Percentiles rank a stretch among this genome's conserved stretches.
These are phyloP conservation scores for Fonsecaea pugnacius DNA, from an alignment of 2,329 filamentous ascomycete species.

Conservation along the genomic window DNA sequence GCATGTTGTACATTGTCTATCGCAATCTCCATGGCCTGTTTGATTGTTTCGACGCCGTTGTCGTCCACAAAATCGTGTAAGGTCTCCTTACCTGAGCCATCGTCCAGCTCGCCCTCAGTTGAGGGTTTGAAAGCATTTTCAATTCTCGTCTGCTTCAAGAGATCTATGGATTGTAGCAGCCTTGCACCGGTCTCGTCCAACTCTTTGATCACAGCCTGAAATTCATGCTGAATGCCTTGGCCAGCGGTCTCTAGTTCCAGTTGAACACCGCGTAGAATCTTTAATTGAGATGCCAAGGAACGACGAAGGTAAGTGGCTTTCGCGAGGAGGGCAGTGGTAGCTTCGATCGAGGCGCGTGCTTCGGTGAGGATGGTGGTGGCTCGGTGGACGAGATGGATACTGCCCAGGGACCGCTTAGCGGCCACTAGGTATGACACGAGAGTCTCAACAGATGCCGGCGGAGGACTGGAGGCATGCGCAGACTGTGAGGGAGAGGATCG, in stretches of 20 bases:
- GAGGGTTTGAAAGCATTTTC: conserved; percentile 57
- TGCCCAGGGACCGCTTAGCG: conserved; percentile 83
- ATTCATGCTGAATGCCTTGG: conserved; percentile 49
- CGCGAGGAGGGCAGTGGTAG: conserved; percentile 73
- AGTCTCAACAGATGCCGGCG: conserved; percentile 61
- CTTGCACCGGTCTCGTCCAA: conserved; percentile 64
- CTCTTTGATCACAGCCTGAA: conserved; percentile 56
- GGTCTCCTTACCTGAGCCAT: conserved; percentile 52
- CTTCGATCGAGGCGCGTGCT: conserved; percentile 76
- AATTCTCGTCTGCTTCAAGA: conserved; percentile 62
- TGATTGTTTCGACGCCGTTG: conserved; percentile 62
- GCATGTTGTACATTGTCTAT: conserved; percentile 66
- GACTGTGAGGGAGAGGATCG: conserved; percentile 31
- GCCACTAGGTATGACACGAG: conserved; percentile 83
- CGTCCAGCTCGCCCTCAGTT: conserved; percentile 8
- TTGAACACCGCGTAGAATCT: conserved; percentile 50
- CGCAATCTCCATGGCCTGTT: conserved; percentile 60
- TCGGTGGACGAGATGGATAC: conserved; percentile 79
- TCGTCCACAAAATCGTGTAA: conserved; percentile 71
- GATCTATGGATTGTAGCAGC: conserved; percentile 60
- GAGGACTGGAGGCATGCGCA: conserved; percentile 20
- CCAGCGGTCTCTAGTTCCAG: conserved; percentile 51
- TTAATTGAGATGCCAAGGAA: conserved; percentile 60
- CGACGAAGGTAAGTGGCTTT: conserved; percentile 69
- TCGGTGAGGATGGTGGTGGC: conserved; percentile 83